phyloP scores from a whole-genome alignment of 495 filamentous ascomycete species.

The Penicillium psychrofluorescens region DNA sequence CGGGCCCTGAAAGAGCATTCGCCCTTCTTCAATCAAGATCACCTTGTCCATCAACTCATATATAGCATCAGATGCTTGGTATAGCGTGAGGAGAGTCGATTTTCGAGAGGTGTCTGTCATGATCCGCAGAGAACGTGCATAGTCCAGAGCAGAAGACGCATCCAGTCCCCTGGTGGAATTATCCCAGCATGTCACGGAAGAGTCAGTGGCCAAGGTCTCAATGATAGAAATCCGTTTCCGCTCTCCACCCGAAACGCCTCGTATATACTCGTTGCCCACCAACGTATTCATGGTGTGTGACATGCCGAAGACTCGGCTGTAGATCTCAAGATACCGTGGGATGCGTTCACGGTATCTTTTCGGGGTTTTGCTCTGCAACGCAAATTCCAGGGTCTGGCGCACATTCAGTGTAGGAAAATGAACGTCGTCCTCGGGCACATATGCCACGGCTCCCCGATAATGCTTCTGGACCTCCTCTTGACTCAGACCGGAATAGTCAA shows the following conservation, averaged over 20 bases:
- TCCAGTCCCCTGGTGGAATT: conserved; percentile 80
- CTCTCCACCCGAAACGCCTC: conserved; percentile 85
- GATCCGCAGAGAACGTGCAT: conserved; percentile 60
- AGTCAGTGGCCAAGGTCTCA: conserved; percentile 60
- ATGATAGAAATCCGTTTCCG: conserved; percentile 54
- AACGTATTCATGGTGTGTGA: conserved; percentile 73
- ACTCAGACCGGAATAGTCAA: conserved; percentile 69
- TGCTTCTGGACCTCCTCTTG: conserved; percentile 50
- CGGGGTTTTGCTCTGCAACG: conserved; percentile 69
- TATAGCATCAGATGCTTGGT: conserved; percentile 78
- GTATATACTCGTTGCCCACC: conserved; percentile 74
- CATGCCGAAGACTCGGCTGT: conserved; percentile 76
- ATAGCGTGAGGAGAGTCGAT: conserved; percentile 72
- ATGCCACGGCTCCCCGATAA: conserved; percentile 74
- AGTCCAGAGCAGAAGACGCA: conserved; percentile 70
- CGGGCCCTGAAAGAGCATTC: conserved; percentile 73
- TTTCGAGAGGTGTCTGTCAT: conserved; percentile 75
- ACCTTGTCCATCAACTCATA: conserved; percentile 84
- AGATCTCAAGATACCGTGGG: conserved; percentile 60
- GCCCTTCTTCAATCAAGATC: conserved; percentile 69
- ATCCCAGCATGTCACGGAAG: conserved; percentile 74
- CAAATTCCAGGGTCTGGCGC: conserved; percentile 74
- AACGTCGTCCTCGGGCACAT: conserved; percentile 75
- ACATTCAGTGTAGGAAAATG: conserved; percentile 81
- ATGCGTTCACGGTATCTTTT: conserved; percentile 62